Conservation (phyloP, 2,329 filamentous ascomycete genomes). For the Nectriaceae sp. region DNA sequence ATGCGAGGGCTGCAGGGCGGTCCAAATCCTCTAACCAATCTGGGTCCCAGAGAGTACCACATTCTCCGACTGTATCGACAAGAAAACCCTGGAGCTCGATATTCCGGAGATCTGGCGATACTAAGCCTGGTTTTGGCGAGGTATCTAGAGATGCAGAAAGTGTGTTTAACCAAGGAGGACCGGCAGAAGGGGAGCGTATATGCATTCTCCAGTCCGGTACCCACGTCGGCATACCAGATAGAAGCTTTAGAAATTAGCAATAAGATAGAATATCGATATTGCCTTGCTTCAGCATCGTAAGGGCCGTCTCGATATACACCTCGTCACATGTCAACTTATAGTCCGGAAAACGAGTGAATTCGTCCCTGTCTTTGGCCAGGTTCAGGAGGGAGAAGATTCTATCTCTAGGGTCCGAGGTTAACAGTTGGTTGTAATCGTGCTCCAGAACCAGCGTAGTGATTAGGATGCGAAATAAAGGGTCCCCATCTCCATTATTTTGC, state of each 20-base stretch:
- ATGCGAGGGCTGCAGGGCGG: background rate
- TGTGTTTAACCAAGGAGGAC: conserved; percentile 5
- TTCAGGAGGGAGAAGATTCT: conserved; percentile 14
- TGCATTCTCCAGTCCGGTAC: conserved; percentile 19
- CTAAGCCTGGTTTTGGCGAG: background rate
- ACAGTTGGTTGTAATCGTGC: conserved; percentile 13
- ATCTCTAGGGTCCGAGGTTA: conserved; percentile 13
- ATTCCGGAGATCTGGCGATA: too few relatives aligned
- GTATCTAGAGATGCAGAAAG: conserved; percentile 9
- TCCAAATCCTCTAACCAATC: conserved; percentile 9
- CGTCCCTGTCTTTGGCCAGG: conserved; percentile 4
- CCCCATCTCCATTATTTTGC: conserved; percentile 6
- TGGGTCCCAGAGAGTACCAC: conserved; percentile 11
- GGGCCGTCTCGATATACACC: conserved; percentile 12
- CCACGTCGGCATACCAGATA: conserved; percentile 9
- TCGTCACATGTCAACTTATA: conserved; percentile 10
- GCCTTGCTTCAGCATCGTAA: conserved; percentile 7
- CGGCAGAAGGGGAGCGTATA: conserved; percentile 6
- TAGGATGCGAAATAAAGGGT: too few relatives aligned
- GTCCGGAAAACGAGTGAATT: conserved; percentile 6
- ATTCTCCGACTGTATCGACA: conserved; percentile 10
- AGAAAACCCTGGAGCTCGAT: conserved; percentile 3
- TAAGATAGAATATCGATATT: conserved; percentile 9
- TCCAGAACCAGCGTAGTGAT: conserved; percentile 7
- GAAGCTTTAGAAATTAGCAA: conserved; percentile 10